Percentiles rank a stretch among this genome's conserved stretches.
These are phyloP conservation scores for Holtermannia corniformis DNA, from an alignment of 768 basidiomycete species.

Conservation along the genomic window DNA sequence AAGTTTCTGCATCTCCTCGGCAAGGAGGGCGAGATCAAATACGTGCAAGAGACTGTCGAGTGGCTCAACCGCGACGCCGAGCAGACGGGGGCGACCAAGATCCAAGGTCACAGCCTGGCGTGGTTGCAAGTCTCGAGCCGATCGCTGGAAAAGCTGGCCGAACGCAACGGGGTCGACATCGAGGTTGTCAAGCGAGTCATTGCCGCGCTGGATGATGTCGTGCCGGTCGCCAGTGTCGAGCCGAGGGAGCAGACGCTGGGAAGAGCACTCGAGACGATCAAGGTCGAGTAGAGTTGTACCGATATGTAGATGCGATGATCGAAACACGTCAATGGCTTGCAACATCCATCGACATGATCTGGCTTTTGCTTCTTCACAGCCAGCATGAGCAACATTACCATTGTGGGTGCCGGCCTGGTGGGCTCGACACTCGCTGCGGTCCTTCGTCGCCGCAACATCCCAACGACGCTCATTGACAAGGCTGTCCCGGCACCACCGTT, in stretches of 20 bases:
- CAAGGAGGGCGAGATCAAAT: slow-evolving; percentile 15
- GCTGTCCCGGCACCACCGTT: not conserved
- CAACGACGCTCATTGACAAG: not conserved
- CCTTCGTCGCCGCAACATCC: not conserved
- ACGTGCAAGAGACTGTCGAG: slow-evolving; percentile 18
- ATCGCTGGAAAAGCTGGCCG: not conserved
- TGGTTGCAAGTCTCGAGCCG: slow-evolving; percentile 1
- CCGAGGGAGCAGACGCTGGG: not conserved
- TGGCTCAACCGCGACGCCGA: slow-evolving; percentile 28
- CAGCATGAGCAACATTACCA: not conserved
- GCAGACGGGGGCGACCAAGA: slow-evolving; percentile 9
- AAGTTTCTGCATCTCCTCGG: slow-evolving; percentile 19
- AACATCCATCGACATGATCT: too few relatives aligned
- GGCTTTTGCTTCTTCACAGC: too few relatives aligned
- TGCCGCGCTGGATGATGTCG: not conserved
- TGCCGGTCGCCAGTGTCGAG: not conserved
- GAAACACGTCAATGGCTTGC: too few relatives aligned
- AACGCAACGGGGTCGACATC: not conserved
- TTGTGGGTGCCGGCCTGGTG: not conserved
- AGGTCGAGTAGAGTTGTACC: not conserved
- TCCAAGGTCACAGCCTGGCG: slow-evolving; percentile 12
- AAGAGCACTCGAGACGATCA: not conserved
- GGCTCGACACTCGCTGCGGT: not conserved
- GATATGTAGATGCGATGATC: not conserved
- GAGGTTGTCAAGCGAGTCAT: not conserved